Percentiles rank a stretch among this genome's conserved stretches.
phyloP scores from a whole-genome alignment of 805 yeast species.

The Metschnikowia lunata region DNA sequence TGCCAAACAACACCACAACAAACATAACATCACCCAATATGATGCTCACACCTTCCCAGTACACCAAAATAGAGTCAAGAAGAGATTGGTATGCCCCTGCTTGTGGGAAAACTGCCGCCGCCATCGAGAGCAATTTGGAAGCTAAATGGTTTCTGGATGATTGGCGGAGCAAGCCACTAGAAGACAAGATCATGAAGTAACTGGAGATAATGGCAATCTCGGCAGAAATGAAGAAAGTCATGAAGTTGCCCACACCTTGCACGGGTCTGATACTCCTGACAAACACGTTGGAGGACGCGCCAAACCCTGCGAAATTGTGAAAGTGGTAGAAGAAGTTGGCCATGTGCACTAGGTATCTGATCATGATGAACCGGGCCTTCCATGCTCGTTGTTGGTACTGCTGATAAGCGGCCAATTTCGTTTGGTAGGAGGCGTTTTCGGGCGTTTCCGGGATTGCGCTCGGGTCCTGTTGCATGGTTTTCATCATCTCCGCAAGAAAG shows the following conservation, averaged over 20 bases:
- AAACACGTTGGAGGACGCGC: constrained; percentile 23
- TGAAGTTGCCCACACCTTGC: constrained; percentile 19
- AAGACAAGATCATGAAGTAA: constrained; percentile 28
- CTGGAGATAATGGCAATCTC: constrained; percentile 33
- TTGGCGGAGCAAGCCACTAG: constrained; percentile 21
- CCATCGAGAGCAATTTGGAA: constrained; percentile 28
- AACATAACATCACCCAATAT: constrained; percentile 35
- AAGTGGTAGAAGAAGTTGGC: constrained; percentile 36
- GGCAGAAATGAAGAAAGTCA: constrained; percentile 25
- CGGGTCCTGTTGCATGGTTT: constrained; percentile 17
- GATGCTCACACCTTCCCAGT: constrained; percentile 36
- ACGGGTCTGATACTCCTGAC: constrained; percentile 21
- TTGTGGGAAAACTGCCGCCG: constrained; percentile 32
- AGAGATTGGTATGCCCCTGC: constrained; percentile 26
- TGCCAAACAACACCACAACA: constrained; percentile 36
- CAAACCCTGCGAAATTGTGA: constrained; percentile 19
- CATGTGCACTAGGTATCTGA: constrained; percentile 25
- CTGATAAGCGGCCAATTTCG: constrained; percentile 27
- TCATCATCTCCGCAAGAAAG: constrained; percentile 32
- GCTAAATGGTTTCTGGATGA: constrained; percentile 25
- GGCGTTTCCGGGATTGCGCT: constrained; percentile 7
- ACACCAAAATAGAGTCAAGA: constrained; percentile 26
- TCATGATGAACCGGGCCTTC: constrained; percentile 30
- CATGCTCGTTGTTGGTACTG: constrained; percentile 29
- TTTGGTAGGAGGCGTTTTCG: constrained; percentile 25